Conservation (phyloP, 2,329 filamentous ascomycete genomes). For the Rhynchosporium secalis region DNA sequence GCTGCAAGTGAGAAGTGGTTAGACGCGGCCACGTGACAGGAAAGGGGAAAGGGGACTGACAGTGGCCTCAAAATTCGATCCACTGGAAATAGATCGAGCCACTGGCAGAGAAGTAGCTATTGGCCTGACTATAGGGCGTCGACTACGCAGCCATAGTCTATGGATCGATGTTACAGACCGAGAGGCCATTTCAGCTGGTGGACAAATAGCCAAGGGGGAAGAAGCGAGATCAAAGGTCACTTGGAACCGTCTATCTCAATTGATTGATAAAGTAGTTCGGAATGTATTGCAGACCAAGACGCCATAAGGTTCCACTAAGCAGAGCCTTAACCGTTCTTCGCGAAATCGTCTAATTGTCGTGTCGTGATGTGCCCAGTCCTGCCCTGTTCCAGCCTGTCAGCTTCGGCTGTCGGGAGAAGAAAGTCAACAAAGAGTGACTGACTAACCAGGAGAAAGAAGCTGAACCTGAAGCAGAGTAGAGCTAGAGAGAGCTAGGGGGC, state of each 20-base stretch:
- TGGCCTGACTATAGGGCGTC: not conserved
- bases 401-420: not conserved
- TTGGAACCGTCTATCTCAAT: not conserved
- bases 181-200: not conserved
- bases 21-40: not conserved
- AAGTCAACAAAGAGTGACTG: not conserved
- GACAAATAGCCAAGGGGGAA: not conserved
- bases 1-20: constrained; percentile 40
- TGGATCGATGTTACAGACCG: not conserved
- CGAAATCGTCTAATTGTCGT: no score
- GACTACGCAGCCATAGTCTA: not conserved
- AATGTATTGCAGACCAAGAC: not conserved
- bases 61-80: constrained; percentile 4
- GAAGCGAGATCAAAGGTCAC: not conserved
- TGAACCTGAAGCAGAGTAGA: not conserved
- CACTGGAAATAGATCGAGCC: not conserved
- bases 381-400: no score
- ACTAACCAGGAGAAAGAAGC: not conserved
- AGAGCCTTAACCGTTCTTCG: no score
- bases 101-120: not conserved
- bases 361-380: no score
- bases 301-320: no score
- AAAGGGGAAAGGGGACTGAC: constrained; percentile 9
- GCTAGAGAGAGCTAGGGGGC: not conserved
- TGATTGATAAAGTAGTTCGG: not conserved